phyloP scores from a whole-genome alignment of 257 asterid genomes.

The Cinchona pubescens region DNA sequence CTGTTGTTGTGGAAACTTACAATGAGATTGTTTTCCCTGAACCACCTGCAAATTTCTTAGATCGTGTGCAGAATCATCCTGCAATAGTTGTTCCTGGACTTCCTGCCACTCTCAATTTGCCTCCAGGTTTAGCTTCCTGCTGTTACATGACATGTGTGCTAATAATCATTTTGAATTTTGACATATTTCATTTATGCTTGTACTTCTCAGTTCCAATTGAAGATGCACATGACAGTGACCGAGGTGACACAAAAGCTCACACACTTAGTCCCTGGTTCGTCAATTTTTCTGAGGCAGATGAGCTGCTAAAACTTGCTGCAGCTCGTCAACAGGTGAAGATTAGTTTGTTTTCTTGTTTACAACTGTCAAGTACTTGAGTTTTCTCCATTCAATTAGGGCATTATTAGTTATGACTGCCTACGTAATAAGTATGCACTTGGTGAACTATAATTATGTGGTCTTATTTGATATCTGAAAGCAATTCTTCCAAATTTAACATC shows the following conservation, averaged over 20 bases:
- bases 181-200: conserved; percentile 22
- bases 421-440: not conserved
- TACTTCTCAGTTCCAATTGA: conserved; percentile 37
- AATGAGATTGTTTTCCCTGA: conserved; percentile 74
- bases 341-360: not conserved
- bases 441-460: not conserved
- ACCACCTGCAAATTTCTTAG: conserved; percentile 58
- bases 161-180: conserved; percentile 9
- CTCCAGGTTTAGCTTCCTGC: conserved; percentile 35
- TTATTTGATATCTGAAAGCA: not conserved
- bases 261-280: conserved; percentile 59
- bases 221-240: conserved; percentile 42
- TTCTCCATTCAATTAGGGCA: not conserved
- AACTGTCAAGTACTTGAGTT: not conserved
- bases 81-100: conserved; percentile 61
- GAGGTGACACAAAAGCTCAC: conserved; percentile 58
- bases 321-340: conserved; percentile 70
- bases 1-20: conserved; percentile 67
- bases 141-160: conserved; percentile 5
- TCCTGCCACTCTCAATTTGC: conserved; percentile 41
- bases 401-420: not conserved
- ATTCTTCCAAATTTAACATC: too few relatives aligned
- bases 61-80: conserved; percentile 72
- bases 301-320: conserved; percentile 66
- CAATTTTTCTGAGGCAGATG: conserved; percentile 85